Evolutionary conservation across 1,284 basidiomycete species (phyloP).

Genomic region (Cystobasidium pallidum): DNA sequence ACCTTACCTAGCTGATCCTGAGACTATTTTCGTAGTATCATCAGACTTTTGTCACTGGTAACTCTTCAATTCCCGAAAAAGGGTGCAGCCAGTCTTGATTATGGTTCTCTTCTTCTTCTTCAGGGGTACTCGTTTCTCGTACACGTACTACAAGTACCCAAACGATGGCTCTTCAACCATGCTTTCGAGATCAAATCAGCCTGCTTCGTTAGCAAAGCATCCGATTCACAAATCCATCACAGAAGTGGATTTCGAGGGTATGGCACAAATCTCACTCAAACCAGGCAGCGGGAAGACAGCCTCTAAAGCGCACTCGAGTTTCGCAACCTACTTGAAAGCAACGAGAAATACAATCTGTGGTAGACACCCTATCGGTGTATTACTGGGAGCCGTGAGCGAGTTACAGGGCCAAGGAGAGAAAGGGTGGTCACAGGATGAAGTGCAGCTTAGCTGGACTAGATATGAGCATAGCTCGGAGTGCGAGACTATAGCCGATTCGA

Average conservation of each 20-base stretch:
- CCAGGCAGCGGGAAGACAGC: constrained; percentile 62
- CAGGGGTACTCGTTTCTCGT: constrained; percentile 87
- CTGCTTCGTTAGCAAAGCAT: constrained; percentile 54
- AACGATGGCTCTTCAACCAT: constrained; percentile 59
- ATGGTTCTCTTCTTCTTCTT: neutral
- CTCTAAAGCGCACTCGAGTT: constrained; percentile 65
- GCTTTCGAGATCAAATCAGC: constrained; percentile 63
- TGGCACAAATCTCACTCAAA: constrained; percentile 70
- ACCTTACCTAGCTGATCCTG: constrained; percentile 72
- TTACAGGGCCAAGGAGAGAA: constrained; percentile 61
- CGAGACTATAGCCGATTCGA: constrained; percentile 70
- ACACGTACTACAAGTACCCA: constrained; percentile 85
- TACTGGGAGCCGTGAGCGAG: constrained; percentile 73
- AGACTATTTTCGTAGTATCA: constrained; percentile 87
- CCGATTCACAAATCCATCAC: constrained; percentile 74
- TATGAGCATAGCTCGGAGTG: constrained; percentile 91
- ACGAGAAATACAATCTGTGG: constrained; percentile 98
- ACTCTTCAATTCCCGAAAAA: constrained; percentile 51
- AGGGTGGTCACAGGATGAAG: constrained; percentile 51
- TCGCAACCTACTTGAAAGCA: constrained; percentile 72
- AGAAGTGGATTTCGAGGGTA: constrained; percentile 75
- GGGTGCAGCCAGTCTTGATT: neutral
- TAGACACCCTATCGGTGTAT: constrained; percentile 88
- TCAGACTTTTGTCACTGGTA: constrained; percentile 99
- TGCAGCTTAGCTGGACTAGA: constrained; percentile 72